These are phyloP conservation scores for Dictyostelium discoideum DNA, from an alignment of 78 protist species.

Conservation along the genomic window DNA sequence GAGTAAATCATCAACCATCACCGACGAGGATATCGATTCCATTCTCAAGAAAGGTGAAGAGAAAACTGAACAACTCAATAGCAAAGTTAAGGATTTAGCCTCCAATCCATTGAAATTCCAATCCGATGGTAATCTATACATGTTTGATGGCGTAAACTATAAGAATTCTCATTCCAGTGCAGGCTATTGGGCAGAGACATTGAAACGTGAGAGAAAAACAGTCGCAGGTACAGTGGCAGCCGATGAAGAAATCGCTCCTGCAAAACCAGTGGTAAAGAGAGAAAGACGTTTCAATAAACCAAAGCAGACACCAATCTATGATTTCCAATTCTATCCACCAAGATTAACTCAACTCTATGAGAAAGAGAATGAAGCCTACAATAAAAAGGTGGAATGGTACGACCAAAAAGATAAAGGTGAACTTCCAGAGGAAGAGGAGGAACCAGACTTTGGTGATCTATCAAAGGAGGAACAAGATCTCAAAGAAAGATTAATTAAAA, in stretches of 20 bases:
- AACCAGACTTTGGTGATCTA: slow-evolving; percentile 61
- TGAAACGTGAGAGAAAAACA: slow-evolving; percentile 81
- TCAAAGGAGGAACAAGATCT: slow-evolving; percentile 42
- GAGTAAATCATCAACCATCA: slow-evolving; percentile 49
- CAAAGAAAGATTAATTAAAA: slow-evolving; percentile 38
- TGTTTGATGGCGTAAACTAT: slow-evolving; percentile 94
- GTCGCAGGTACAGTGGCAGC: slow-evolving; percentile 27
- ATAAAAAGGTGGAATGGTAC: slow-evolving; percentile 29
- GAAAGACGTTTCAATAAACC: slow-evolving; percentile 38
- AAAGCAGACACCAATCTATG: slow-evolving; percentile 56
- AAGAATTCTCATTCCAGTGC: neutral
- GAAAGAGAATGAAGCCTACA: slow-evolving; percentile 63
- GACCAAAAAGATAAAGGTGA: slow-evolving; percentile 37
- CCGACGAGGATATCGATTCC: slow-evolving; percentile 87
- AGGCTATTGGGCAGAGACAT: slow-evolving; percentile 54
- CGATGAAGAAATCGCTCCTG: slow-evolving; percentile 23
- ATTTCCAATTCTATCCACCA: slow-evolving; percentile 86
- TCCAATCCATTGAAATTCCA: slow-evolving; percentile 50
- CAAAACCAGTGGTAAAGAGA: neutral
- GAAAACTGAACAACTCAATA: slow-evolving; percentile 55
- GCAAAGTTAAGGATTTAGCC: slow-evolving; percentile 22
- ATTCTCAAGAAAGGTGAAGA: slow-evolving; percentile 87
- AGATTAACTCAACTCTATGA: slow-evolving; percentile 62
- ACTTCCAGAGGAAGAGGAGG: slow-evolving; percentile 27
- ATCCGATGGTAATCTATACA: slow-evolving; percentile 85